Conservation (phyloP, 495 filamentous ascomycete species). For the Parmelia sp. region DNA sequence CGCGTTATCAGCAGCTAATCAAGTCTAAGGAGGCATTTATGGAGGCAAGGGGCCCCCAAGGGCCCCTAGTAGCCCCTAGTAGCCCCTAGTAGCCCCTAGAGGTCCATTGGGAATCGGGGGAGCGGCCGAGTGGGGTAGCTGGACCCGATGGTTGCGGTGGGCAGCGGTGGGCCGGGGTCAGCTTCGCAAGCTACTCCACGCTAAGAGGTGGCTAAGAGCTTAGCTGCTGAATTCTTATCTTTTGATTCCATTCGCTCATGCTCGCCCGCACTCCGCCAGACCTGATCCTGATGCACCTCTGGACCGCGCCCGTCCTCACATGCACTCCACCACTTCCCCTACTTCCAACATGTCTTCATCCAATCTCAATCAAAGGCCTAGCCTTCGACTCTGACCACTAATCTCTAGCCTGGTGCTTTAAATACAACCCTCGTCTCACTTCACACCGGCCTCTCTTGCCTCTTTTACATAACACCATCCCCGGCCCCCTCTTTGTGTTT, state of each 20-base stretch:
- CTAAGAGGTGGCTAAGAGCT: too few relatives aligned
- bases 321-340: too few relatives aligned
- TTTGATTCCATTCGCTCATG: not conserved
- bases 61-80: too few relatives aligned
- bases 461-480: conserved; percentile 1
- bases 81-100: not conserved
- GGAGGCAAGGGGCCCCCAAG: not conserved
- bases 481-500: too few relatives aligned
- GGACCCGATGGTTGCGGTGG: not conserved
- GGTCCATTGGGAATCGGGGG: not conserved
- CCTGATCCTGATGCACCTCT: not conserved
- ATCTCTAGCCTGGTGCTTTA: too few relatives aligned
- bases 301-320: not conserved
- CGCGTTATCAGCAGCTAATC: conserved; percentile 13
- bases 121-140: conserved; percentile 1
- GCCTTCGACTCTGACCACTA: too few relatives aligned
- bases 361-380: too few relatives aligned
- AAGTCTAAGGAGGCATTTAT: not conserved
- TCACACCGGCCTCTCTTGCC: not conserved
- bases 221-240: not conserved
- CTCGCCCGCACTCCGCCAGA: too few relatives aligned
- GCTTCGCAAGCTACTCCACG: too few relatives aligned
- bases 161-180: too few relatives aligned
- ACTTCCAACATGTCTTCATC: too few relatives aligned
- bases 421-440: not conserved